phyloP scores from a whole-genome alignment of 768 basidiomycete species.

The Scleroderma citrinum region DNA sequence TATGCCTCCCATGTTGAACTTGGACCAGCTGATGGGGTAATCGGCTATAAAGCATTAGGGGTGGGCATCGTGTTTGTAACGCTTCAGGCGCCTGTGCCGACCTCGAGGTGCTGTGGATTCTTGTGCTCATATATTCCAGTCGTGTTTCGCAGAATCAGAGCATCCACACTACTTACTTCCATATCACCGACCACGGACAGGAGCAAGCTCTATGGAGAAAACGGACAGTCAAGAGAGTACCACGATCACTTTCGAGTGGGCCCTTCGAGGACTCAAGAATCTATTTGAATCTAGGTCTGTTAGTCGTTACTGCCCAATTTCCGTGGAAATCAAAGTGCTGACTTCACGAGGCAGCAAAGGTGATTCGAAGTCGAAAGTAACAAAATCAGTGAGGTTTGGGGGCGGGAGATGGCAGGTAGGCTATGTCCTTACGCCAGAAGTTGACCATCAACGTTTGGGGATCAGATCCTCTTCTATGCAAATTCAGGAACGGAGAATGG shows the following conservation, averaged over 20 bases:
- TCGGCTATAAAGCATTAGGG: no score
- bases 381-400: slow-evolving; percentile 71
- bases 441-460: not conserved
- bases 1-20: no score
- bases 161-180: not conserved
- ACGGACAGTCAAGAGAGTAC: slow-evolving; percentile 46
- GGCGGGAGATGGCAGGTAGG: slow-evolving; percentile 69
- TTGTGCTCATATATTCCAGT: no score
- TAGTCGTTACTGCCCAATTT: not conserved
- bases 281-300: slow-evolving; percentile 67
- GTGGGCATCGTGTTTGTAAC: no score
- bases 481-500: slow-evolving; percentile 67
- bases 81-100: not conserved
- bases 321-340: not conserved
- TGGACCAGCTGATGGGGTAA: no score
- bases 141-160: not conserved
- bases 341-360: slow-evolving; percentile 44
- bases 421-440: not conserved
- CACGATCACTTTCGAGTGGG: slow-evolving; percentile 72
- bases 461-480: slow-evolving; percentile 75
- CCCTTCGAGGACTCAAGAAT: slow-evolving; percentile 58
- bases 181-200: no score
- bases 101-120: not conserved
- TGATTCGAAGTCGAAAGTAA: slow-evolving; percentile 72
- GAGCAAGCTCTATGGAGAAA: slow-evolving; percentile 23